These are phyloP conservation scores for Leccinum uliginosum DNA, from an alignment of 768 basidiomycete genomes.

Conservation along the genomic window DNA sequence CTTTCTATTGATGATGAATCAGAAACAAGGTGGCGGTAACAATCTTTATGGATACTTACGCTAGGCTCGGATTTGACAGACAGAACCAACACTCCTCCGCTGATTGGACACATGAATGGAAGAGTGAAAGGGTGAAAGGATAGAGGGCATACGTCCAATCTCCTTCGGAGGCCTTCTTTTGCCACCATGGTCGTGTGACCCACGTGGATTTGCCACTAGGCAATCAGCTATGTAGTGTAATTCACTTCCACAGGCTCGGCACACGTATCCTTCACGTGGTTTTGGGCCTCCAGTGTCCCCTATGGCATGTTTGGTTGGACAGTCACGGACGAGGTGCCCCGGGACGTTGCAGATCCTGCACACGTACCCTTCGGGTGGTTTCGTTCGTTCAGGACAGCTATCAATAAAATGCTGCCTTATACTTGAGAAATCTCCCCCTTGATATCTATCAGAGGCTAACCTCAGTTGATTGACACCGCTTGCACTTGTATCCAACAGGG, in stretches of 20 bases:
- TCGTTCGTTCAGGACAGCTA: slow-evolving; percentile 68
- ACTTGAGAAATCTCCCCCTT: slow-evolving; percentile 2
- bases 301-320: slow-evolving; percentile 70
- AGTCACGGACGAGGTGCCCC: slow-evolving; percentile 86
- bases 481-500: slow-evolving; percentile 72
- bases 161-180: slow-evolving; percentile 62
- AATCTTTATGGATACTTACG: slow-evolving; percentile 45
- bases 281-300: slow-evolving; percentile 83
- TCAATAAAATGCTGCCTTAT: slow-evolving; percentile 64
- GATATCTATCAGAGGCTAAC: slow-evolving; percentile 34
- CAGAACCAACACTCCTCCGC: slow-evolving; percentile 99
- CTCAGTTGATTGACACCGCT: slow-evolving; percentile 70
- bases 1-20: slow-evolving; percentile 50
- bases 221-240: slow-evolving; percentile 88
- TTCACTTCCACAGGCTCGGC: slow-evolving; percentile 86
- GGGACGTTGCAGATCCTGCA: slow-evolving; percentile 85
- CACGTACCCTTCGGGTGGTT: slow-evolving; percentile 79
- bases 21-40: slow-evolving; percentile 4
- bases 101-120: slow-evolving; percentile 27
- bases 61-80: slow-evolving; percentile 86
- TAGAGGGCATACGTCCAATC: slow-evolving; percentile 67
- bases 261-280: slow-evolving; percentile 83
- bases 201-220: slow-evolving; percentile 56
- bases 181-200: slow-evolving; percentile 29
- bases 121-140: not conserved